Evolutionary conservation across 2,329 filamentous ascomycete genomes (phyloP), one percentile per base, ranked within the genome.

Genomic region (Xylaria digitata): DNA sequence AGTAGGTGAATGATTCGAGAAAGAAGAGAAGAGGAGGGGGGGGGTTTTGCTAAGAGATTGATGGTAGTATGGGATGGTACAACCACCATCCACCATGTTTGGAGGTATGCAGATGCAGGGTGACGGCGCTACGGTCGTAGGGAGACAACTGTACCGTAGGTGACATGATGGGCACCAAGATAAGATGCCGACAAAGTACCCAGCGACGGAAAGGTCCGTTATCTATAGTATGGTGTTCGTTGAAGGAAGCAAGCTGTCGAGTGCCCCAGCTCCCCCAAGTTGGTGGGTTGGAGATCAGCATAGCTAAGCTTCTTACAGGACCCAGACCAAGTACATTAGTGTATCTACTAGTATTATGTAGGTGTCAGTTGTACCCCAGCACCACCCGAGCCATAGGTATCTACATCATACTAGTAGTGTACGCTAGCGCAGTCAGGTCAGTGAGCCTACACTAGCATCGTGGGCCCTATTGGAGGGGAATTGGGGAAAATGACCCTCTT

Each of bases 241-340:
- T 37, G 34, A 37, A 26, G 26, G 26, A 37, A 37, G 32, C n/a
- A n/a, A n/a, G n/a, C 34, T 19, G 34, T 37, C 34, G 11, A 13
- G 8, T 26, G 34, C 34, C 34, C 34, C 32, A 54, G 34, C 34
- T 40, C 30, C 50, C 34, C 34, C 34, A 54, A 43, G 11, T 30
- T 30, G 37, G 9, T 43, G 53, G 37, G 37, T 3, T 55, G 8
- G 53, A 43, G 53, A 55, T 55, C 37, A 55, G 21, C 53, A 19
- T 55, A n/a, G 53, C 53, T 11, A 55, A 55, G 53, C 53, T 55
- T 55, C 53, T 55, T 43, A 55, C 52, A 9, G 21, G 52, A 11
- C 15, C 37, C 37, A 43, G 52, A 55, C 52, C 52, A 26, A 30
- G n/a, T 43, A 45, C 15, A 43, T 23, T 54, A 42, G 52, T 19